Base-by-base conservation (phyloP, 805 yeast species). In the Lachancea meyersii region DNA sequence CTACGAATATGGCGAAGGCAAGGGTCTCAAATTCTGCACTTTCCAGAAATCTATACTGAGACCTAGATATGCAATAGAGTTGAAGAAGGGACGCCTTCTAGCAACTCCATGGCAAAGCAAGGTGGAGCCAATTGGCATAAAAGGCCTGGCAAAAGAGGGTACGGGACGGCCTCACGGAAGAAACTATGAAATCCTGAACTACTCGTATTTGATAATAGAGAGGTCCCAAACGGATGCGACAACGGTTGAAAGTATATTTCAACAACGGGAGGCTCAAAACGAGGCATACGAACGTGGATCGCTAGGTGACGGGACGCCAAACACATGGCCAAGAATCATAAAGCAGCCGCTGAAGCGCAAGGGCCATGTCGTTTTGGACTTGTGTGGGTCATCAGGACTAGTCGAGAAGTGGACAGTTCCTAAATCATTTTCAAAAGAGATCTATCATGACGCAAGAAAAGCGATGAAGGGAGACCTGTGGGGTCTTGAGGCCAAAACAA, bases 401-500 rank as follows among this genome's bases (percentile, higher is more conserved):
- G 63, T 91, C 33, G 97, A 91, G 63, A 79, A 80, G 46, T 88
- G 97, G 96, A 80, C 80, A 13, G 75, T 93, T 2, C 82, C 97
- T 0, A 84, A 81, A 58, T 79, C 94, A 16, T 71, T 76, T 42
- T 84, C 86, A 5, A 77, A 78, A 48, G 82, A 77, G 47, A 77
- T 70, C 2, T 93, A 86, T 52, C 94, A 86, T 56, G 97, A 93
- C 67, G 96, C 96, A 0, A 72, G 97, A 43, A 91, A 93, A 60
- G 77, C 86, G 0, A 63, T 63, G n/a, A 75, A 76, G 57, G 96
- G 96, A 18, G 98, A 93, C 59, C 64, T 81, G 40, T 93, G 97
- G 98, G 81, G 84, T 0, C 61, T 80, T 31, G 84, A 74, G 27
- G 80, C 80, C 2, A 83, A 82, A 58, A 69, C 77, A 2, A 72